Base-by-base conservation (phyloP, 2,329 filamentous ascomycete species). In the Waltergamsia citrina region DNA sequence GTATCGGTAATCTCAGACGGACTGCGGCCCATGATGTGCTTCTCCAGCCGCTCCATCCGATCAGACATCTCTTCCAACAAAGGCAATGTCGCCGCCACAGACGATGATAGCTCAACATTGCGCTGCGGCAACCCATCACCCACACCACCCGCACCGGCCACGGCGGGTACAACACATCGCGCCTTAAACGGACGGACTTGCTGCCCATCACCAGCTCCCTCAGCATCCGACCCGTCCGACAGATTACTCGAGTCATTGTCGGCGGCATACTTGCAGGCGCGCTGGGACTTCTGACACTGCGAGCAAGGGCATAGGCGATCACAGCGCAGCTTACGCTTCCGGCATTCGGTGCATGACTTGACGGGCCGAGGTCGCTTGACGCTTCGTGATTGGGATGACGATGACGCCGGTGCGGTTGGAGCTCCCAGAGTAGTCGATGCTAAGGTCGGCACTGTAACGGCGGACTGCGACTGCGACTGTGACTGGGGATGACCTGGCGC, bases 261-360 rank as follows among this genome's bases (percentile, higher is more conserved):
- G 15, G 66, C 58, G 17, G 67, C 57, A 43, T 74, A 75, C 42
- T 59, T 67, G 53, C 71, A 75, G 25, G 52, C 46, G 23, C 70
- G 67, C 41, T 61, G 64, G n/a, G 69, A 69, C 48, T 71, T 73
- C 33, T 70, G 67, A 46, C 72, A 77, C 47, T 75, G 71, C 6
- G 67, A 68, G 44, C 72, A 77, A 4, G 70, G 69, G 28, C 61
- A 57, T n/a, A 63, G 56, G 29, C 72, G 63, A 48, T 76, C 70
- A 50, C 72, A 77, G 38, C 63, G 61, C 5, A 74, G 53, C 48
- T 73, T 76, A 44, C 72, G 62, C 48, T 73, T 73, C 35, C 72
- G 62, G 44, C 72, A 74, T 43, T 71, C 67, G 37, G 65, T 66
- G 47, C 69, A 74, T 4, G 67, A 71, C 47, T 73, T 73, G 40